Percentiles rank a stretch among this genome's conserved stretches.
These are phyloP conservation scores for Trametes villosa DNA, from an alignment of 768 basidiomycete genomes.

Conservation along the genomic window DNA sequence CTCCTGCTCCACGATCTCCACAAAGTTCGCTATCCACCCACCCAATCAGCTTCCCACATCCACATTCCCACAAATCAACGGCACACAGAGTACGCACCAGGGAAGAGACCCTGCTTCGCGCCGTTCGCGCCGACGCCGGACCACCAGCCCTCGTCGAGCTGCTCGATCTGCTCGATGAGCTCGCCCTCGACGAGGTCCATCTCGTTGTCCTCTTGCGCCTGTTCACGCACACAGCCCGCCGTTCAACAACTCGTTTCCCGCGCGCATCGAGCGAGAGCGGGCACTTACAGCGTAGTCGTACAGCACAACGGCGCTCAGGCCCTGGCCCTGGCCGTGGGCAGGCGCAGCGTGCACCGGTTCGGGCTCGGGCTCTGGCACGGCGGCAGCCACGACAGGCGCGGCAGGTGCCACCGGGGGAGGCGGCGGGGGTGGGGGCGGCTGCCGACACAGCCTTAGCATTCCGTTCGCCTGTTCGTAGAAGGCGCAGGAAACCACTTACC, in stretches of 20 bases:
- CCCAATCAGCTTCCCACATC: neutral
- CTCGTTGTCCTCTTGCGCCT: conserved; percentile 89
- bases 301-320: conserved; percentile 72
- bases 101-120: conserved; percentile 78
- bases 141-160: conserved; percentile 94
- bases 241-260: neutral
- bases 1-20: conserved; percentile 67
- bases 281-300: conserved; percentile 76
- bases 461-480: too few relatives aligned
- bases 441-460: conserved; percentile 1
- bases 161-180: conserved; percentile 78
- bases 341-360: conserved; percentile 51
- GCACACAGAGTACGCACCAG: conserved; percentile 50
- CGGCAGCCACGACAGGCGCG: conserved; percentile 24
- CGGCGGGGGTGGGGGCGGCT: conserved; percentile 52
- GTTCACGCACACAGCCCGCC: neutral
- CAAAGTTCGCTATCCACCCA: conserved; percentile 72
- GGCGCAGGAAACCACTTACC: conserved; percentile 26
- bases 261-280: neutral
- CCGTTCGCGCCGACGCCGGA: conserved; percentile 72
- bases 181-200: conserved; percentile 82
- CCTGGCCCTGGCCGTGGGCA: conserved; percentile 44
- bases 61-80: neutral
- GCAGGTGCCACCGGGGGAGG: conserved; percentile 33
- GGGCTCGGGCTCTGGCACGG: conserved; percentile 43